Percentiles rank a stretch among this genome's conserved stretches.
phyloP scores from a whole-genome alignment of 2,329 filamentous ascomycete species.

The Drechslera avenae region DNA sequence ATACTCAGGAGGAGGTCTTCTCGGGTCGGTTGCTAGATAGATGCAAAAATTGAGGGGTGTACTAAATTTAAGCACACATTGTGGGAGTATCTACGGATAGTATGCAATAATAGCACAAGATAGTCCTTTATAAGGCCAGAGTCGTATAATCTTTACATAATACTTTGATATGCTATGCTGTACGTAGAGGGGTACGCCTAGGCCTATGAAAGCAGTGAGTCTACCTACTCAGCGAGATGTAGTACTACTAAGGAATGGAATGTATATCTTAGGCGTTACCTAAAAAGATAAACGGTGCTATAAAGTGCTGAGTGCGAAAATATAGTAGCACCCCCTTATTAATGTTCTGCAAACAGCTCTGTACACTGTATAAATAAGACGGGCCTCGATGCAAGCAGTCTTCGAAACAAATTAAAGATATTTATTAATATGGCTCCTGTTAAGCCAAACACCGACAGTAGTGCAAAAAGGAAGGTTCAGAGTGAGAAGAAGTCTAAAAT shows the following conservation, averaged over 20 bases:
- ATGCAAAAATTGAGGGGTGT: conserved; percentile 1
- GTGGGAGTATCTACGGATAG: not conserved
- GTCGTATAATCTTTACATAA: conserved; percentile 2
- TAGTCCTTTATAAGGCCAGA: not conserved
- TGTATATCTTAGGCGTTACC: not conserved
- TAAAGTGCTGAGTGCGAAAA: not conserved
- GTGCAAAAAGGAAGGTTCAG: not conserved
- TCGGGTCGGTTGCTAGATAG: conserved; percentile 9
- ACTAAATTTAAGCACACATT: not conserved
- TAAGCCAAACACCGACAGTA: not conserved
- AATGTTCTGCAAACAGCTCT: not conserved
- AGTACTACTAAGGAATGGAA: conserved; percentile 1
- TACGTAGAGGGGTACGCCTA: not conserved
- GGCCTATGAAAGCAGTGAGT: not conserved
- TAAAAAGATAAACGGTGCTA: not conserved
- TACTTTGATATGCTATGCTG: not conserved
- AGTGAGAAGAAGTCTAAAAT: not conserved
- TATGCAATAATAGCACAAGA: too few species aligned
- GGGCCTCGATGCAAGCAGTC: not conserved
- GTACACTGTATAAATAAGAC: conserved; percentile 6
- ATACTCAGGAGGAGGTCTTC: conserved; percentile 19
- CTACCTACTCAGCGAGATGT: not conserved
- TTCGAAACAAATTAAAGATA: not conserved
- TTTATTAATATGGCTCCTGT: not conserved
- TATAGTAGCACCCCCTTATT: conserved; percentile 1